A percentile compares a stretch with the other conserved stretches of the same genome.
phyloP scores from a whole-genome alignment of 371 early-diverging fungal genomes.

The Gilbertella persicaria region DNA sequence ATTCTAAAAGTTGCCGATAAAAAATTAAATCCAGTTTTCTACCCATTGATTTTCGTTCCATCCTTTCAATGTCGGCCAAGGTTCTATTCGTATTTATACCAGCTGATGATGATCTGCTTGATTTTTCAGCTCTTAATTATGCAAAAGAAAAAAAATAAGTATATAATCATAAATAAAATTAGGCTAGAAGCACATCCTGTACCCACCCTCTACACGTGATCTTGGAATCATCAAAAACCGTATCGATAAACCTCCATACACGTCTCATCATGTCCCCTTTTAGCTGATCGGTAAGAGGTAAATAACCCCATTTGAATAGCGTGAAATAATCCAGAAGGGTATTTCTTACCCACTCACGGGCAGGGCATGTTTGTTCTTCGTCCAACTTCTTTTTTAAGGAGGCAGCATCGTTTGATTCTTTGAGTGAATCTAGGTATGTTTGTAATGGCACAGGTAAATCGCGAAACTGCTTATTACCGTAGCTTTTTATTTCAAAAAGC shows the following conservation, averaged over 20 bases:
- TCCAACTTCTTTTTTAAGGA: constrained; percentile 11
- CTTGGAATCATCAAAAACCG: constrained; percentile 19
- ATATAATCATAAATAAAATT: constrained; percentile 20
- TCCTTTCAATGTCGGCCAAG: constrained; percentile 12
- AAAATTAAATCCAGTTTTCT: constrained; percentile 15
- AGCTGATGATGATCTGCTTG: constrained; percentile 21
- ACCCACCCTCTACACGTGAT: constrained; percentile 21
- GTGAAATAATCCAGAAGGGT: constrained; percentile 12
- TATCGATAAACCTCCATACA: constrained; percentile 19
- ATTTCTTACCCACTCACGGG: constrained; percentile 22
- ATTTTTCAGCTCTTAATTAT: constrained; percentile 21
- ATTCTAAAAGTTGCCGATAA: constrained; percentile 13
- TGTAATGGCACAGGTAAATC: constrained; percentile 9
- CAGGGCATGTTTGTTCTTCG: constrained; percentile 13
- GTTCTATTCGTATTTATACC: constrained; percentile 14
- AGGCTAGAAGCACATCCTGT: constrained; percentile 13
- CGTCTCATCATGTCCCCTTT: constrained; percentile 25
- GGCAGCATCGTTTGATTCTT: constrained; percentile 8
- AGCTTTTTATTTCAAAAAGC: constrained; percentile 13
- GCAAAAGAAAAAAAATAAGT: constrained; percentile 16
- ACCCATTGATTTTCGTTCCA: constrained; percentile 15
- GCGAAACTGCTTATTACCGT: constrained; percentile 1
- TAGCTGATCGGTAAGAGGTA: constrained; percentile 19
- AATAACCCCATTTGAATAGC: constrained; percentile 22
- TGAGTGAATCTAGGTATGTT: constrained; percentile 11